Conservation (phyloP, 1,284 basidiomycete genomes). For the Austropuccinia psidii region DNA sequence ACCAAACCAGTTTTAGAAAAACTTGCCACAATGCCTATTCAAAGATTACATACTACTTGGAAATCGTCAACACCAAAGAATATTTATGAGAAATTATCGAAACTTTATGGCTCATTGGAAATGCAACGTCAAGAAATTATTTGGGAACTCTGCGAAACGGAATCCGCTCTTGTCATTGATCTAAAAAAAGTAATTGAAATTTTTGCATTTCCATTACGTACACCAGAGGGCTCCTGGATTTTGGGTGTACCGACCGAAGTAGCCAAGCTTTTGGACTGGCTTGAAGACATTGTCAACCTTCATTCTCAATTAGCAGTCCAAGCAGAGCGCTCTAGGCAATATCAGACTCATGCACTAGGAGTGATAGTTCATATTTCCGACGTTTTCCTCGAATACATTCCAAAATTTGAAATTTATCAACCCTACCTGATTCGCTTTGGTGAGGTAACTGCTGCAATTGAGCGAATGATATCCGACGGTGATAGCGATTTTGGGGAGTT, state of each 20-base stretch:
- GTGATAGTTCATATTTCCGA: constrained; percentile 56
- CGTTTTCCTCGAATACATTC: constrained; percentile 58
- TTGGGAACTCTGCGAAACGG: constrained; percentile 60
- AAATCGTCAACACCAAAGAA: constrained; percentile 9
- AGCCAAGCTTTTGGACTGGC: constrained; percentile 67
- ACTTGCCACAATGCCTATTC: no score
- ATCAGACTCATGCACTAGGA: constrained; percentile 49
- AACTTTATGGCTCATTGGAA: constrained; percentile 52
- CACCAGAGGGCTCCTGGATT: constrained; percentile 57
- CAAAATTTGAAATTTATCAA: constrained; percentile 68
- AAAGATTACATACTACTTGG: constrained; percentile 11
- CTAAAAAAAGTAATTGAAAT: constrained; percentile 59
- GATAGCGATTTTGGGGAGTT: constrained; percentile 73
- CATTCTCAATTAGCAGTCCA: constrained; percentile 59
- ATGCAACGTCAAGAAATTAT: constrained; percentile 62
- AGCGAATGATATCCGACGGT: constrained; percentile 54
- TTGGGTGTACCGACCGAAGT: constrained; percentile 63
- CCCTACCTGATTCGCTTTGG: constrained; percentile 70
- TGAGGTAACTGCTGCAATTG: constrained; percentile 56
- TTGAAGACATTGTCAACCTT: constrained; percentile 71
- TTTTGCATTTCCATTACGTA: constrained; percentile 67
- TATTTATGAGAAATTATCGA: constrained; percentile 43
- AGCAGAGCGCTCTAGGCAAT: constrained; percentile 51
- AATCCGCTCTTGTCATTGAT: constrained; percentile 60
- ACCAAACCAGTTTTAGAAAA: not conserved